Base-by-base conservation (phyloP, 495 filamentous ascomycete species). In the Lophium mytilinum region DNA sequence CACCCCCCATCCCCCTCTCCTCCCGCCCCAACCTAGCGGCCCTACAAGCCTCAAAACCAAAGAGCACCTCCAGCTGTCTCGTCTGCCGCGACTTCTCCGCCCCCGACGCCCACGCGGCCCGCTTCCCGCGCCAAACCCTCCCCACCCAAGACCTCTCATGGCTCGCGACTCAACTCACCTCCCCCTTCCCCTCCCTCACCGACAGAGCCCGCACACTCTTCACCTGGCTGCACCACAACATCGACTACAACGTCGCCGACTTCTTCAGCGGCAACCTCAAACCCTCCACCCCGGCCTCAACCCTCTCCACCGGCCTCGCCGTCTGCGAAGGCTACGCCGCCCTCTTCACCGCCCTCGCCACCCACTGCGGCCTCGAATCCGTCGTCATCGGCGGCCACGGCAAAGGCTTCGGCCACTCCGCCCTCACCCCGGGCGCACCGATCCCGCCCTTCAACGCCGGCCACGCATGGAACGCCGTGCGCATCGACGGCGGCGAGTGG, bases 391-490 rank as follows among this genome's bases (percentile, higher is more conserved):
- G 70, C 17, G 93, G 93, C 11, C 87, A 95, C 64, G 90, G 90
- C 39, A 96, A 96, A 68, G 93, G 93, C 3, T 92, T 77, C 64
- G 86, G 90, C 8, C 85, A 87, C 64, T 62, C 52, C 0, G 69
- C 80, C 24, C 69, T 85, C 0, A 65, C 70, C 18, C 75, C 79
- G 0, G 84, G 83, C 4, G 71, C 82, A 11, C 66, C 74, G 0
- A 52, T 82, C 0, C 89, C 90, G 0, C 76, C 82, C 0, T 77
- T 83, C 57, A 62, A 75, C 0, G 69, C 71, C 4, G 80, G 78
- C 41, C 89, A 98, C 71, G 93, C 93, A 7, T 98, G 93, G 93
- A 97, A 92, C 64, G 93, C 85, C 0, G 87, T 96, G 15, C 79
- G 80, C 46, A 89, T 96, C 53, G 91, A 95, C 57, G 78, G 83